phyloP scores from a whole-genome alignment of 2,329 filamentous ascomycete species.

The Fusarium setosum region DNA sequence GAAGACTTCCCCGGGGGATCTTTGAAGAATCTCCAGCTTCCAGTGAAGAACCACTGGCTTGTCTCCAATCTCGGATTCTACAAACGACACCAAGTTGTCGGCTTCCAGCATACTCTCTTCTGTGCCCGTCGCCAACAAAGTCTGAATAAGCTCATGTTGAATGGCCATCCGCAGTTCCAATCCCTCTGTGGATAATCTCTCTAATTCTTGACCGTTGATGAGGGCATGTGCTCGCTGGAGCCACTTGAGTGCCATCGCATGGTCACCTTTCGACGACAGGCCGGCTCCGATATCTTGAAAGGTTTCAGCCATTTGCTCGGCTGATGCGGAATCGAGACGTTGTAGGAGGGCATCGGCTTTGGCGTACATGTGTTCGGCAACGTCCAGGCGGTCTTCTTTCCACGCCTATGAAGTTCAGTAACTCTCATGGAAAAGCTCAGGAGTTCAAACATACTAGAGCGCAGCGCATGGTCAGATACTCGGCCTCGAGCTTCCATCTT shows the following conservation, averaged over 20 bases:
- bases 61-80: constrained; percentile 72
- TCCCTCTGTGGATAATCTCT: constrained; percentile 67
- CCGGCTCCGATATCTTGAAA: constrained; percentile 79
- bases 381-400: constrained; percentile 77
- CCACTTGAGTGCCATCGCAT: constrained; percentile 74
- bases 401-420: constrained; percentile 68
- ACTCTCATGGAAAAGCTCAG: not conserved
- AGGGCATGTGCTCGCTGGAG: constrained; percentile 73
- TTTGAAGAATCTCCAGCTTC: constrained; percentile 73
- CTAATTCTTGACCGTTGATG: constrained; percentile 65
- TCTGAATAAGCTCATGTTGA: constrained; percentile 71
- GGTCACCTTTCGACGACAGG: constrained; percentile 63
- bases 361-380: constrained; percentile 81
- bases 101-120: constrained; percentile 62
- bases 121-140: constrained; percentile 60
- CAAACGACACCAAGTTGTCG: constrained; percentile 64
- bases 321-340: constrained; percentile 58
- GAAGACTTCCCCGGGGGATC: constrained; percentile 58
- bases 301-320: constrained; percentile 73
- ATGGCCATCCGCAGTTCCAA: constrained; percentile 74
- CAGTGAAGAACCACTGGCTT: constrained; percentile 75
- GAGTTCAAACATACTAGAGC: constrained; percentile 65
- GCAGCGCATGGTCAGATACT: constrained; percentile 75
- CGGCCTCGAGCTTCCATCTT: constrained; percentile 58
- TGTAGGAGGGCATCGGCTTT: constrained; percentile 61